These are phyloP conservation scores for Candida sithepensis DNA, from an alignment of 805 yeast genomes.

Conservation along the genomic window DNA sequence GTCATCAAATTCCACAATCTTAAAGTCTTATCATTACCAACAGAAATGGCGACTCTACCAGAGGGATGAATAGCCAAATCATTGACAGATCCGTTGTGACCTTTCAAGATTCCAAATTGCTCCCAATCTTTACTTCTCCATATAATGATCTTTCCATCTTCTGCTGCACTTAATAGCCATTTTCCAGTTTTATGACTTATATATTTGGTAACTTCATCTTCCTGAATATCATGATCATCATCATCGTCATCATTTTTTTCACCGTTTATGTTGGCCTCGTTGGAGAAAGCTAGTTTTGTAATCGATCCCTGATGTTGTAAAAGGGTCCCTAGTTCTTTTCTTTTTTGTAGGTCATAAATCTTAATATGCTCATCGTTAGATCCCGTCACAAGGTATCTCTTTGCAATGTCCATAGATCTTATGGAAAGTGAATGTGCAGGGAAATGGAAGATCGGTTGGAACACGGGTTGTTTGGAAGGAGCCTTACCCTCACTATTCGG, in stretches of 20 bases:
- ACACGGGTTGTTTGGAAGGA: conserved; percentile 50
- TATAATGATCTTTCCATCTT: conserved; percentile 82
- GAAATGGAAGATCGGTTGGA: conserved; percentile 93
- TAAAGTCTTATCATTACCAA: conserved; percentile 78
- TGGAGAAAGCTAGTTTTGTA: conserved; percentile 69
- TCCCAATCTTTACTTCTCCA: conserved; percentile 99
- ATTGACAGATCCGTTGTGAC: conserved; percentile 79
- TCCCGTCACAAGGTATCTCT: conserved; percentile 86
- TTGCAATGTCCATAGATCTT: conserved; percentile 77
- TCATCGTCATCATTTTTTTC: conserved; percentile 16
- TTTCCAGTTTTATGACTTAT: conserved; percentile 51
- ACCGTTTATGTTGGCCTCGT: conserved; percentile 33
- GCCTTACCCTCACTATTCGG: conserved; percentile 18
- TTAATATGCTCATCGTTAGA: conserved; percentile 94
- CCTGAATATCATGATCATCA: conserved; percentile 13
- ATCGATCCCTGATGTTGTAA: conserved; percentile 86
- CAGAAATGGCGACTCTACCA: conserved; percentile 86
- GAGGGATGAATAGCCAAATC: conserved; percentile 88
- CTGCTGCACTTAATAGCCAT: conserved; percentile 90
- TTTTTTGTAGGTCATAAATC: conserved; percentile 87
- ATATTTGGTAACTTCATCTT: conserved; percentile 3
- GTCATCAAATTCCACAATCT: conserved; percentile 97
- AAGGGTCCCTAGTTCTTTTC: conserved; percentile 90
- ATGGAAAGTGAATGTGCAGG: conserved; percentile 91
- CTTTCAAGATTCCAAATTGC: conserved; percentile 79